phyloP scores from a whole-genome alignment of 805 yeast genomes.

The Kuraishia ogatae region DNA sequence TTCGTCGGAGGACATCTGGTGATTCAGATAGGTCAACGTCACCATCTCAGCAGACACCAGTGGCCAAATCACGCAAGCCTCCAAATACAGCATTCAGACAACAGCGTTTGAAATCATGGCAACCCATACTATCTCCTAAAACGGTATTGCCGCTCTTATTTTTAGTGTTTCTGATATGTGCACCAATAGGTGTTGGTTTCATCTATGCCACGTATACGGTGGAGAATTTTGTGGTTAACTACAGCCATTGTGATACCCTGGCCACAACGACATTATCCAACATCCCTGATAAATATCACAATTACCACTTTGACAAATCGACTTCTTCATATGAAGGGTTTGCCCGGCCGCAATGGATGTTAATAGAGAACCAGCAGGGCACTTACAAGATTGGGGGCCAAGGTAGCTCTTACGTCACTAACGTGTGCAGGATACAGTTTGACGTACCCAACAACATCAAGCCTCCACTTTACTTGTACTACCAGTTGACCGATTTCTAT shows the following conservation, averaged over 20 bases:
- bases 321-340: slow-evolving; percentile 19
- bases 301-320: slow-evolving; percentile 50
- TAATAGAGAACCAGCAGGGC: slow-evolving; percentile 23
- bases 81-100: slow-evolving; percentile 78
- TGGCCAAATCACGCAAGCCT: slow-evolving; percentile 39
- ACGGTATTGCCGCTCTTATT: slow-evolving; percentile 83
- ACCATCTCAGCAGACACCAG: slow-evolving; percentile 9
- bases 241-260: slow-evolving; percentile 53
- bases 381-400: slow-evolving; percentile 10
- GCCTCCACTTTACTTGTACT: slow-evolving; percentile 69
- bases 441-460: slow-evolving; percentile 61
- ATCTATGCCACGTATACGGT: slow-evolving; percentile 72
- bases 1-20: slow-evolving; percentile 10
- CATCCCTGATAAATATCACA: slow-evolving; percentile 53
- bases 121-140: slow-evolving; percentile 85
- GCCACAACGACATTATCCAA: slow-evolving; percentile 28
- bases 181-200: slow-evolving; percentile 86
- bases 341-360: slow-evolving; percentile 56
- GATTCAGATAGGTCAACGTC: slow-evolving; percentile 18
- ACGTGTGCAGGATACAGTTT: slow-evolving; percentile 61
- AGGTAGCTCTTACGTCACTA: slow-evolving; percentile 25
- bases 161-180: slow-evolving; percentile 66
- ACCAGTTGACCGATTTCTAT: slow-evolving; percentile 80
- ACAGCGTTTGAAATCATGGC: slow-evolving; percentile 55
- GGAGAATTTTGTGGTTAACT: slow-evolving; percentile 66